Evolutionary conservation across 1,284 basidiomycete genomes (phyloP).

Genomic region (Xerocomus minutiporus): DNA sequence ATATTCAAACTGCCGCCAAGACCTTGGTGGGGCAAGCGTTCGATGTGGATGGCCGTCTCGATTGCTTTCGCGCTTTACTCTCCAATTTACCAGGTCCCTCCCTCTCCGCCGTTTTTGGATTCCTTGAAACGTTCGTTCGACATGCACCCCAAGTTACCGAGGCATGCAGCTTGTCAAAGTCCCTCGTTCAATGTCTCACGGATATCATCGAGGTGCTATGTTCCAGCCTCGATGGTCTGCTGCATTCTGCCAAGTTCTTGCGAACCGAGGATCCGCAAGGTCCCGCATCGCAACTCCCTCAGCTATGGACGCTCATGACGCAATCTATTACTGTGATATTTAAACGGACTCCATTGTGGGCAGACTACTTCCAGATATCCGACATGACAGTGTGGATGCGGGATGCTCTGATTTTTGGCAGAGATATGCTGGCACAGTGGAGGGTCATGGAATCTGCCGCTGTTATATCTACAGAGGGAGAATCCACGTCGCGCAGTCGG

Average conservation of each 20-base stretch:
- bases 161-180: constrained; percentile 80
- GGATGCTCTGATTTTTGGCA: constrained; percentile 88
- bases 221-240: constrained; percentile 62
- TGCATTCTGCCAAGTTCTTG: constrained; percentile 57
- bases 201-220: constrained; percentile 88
- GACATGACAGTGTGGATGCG: constrained; percentile 96
- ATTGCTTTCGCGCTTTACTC: constrained; percentile 79
- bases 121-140: constrained; percentile 61
- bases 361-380: constrained; percentile 70
- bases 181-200: constrained; percentile 85
- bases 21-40: constrained; percentile 76
- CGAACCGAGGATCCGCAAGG: constrained; percentile 42
- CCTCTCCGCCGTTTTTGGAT: constrained; percentile 64
- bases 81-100: constrained; percentile 59
- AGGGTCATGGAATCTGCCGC: constrained; percentile 73
- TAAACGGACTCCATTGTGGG: constrained; percentile 77
- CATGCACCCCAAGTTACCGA: constrained; percentile 70
- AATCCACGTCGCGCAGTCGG: constrained; percentile 17
- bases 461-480: constrained; percentile 30
- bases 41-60: constrained; percentile 79
- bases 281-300: constrained; percentile 53
- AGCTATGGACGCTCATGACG: constrained; percentile 82
- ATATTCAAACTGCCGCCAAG: constrained; percentile 70
- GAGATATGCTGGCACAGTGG: constrained; percentile 78
- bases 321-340: constrained; percentile 79